phyloP scores from a whole-genome alignment of 192 early-diverging fungal genomes.

The Coemansia sp. region DNA sequence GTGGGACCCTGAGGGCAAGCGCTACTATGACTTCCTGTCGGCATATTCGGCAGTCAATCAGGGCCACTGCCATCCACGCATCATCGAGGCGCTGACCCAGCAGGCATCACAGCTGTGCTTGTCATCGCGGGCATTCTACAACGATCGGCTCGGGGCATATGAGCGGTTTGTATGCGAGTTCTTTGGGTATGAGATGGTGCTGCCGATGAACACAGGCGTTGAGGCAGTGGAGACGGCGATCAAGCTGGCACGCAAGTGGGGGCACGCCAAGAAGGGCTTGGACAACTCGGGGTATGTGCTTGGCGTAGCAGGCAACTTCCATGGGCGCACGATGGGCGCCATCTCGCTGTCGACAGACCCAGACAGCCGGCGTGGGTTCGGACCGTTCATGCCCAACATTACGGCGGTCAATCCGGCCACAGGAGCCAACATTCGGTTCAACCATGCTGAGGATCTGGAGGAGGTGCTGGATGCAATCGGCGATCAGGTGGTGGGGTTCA shows the following conservation, averaged over 20 bases:
- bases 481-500: slow-evolving; percentile 83
- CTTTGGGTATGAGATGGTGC: slow-evolving; percentile 97
- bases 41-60: slow-evolving; percentile 80
- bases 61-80: slow-evolving; percentile 95
- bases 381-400: slow-evolving; percentile 89
- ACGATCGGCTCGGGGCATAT: slow-evolving; percentile 86
- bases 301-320: slow-evolving; percentile 88
- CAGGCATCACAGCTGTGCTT: slow-evolving; percentile 85
- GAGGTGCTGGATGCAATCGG: slow-evolving; percentile 80
- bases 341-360: slow-evolving; percentile 96
- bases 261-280: slow-evolving; percentile 87
- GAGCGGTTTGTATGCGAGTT: slow-evolving; percentile 90
- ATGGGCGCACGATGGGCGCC: slow-evolving; percentile 89
- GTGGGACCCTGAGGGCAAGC: slow-evolving; percentile 86
- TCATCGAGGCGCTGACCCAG: slow-evolving; percentile 83
- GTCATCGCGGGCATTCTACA: slow-evolving; percentile 95
- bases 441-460: slow-evolving; percentile 84
- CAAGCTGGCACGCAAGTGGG: slow-evolving; percentile 98
- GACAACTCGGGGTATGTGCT: slow-evolving; percentile 77
- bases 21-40: slow-evolving; percentile 78
- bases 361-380: slow-evolving; percentile 77
- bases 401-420: slow-evolving; percentile 77
- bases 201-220: slow-evolving; percentile 99
- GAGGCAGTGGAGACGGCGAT: slow-evolving; percentile 99
- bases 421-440: slow-evolving; percentile 72